Evolutionary conservation across 805 yeast species (phyloP).

Genomic region (Suhomyces sp.): DNA sequence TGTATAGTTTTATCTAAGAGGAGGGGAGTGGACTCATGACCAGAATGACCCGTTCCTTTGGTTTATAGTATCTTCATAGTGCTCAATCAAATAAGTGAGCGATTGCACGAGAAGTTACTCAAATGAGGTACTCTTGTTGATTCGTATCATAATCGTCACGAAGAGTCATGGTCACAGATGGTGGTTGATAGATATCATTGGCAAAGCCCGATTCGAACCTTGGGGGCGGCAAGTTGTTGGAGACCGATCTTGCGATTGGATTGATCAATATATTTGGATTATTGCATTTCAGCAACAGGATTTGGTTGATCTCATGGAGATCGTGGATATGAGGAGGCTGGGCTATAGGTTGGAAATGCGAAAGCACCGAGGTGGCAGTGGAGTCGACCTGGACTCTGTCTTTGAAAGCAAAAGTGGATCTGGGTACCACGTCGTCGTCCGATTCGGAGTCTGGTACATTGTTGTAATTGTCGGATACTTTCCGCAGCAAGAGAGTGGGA

Average conservation of each 20-base stretch:
- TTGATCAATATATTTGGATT: slow-evolving; percentile 17
- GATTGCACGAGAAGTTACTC: no score
- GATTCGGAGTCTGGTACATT: slow-evolving; percentile 9
- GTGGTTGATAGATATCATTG: slow-evolving; percentile 2
- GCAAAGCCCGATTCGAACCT: neutral
- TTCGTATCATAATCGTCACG: slow-evolving; percentile 10
- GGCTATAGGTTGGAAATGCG: neutral
- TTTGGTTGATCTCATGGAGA: slow-evolving; percentile 3
- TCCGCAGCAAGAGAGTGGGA: slow-evolving; percentile 4
- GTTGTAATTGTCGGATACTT: slow-evolving; percentile 14
- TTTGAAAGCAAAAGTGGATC: no score
- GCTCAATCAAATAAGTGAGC: no score
- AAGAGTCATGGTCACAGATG: neutral
- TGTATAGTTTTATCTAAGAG: no score
- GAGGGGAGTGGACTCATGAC: no score
- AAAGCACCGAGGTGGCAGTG: neutral
- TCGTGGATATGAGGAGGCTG: slow-evolving; percentile 8
- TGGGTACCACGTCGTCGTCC: no score
- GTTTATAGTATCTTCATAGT: no score
- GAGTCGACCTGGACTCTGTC: neutral
- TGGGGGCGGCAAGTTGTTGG: slow-evolving; percentile 10
- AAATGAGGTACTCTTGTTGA: no score
- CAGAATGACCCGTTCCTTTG: no score
- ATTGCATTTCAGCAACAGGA: slow-evolving; percentile 10
- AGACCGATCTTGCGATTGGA: slow-evolving; percentile 10